phyloP scores from a whole-genome alignment of 2,329 filamentous ascomycete species.

The Acrocalymma vagum region DNA sequence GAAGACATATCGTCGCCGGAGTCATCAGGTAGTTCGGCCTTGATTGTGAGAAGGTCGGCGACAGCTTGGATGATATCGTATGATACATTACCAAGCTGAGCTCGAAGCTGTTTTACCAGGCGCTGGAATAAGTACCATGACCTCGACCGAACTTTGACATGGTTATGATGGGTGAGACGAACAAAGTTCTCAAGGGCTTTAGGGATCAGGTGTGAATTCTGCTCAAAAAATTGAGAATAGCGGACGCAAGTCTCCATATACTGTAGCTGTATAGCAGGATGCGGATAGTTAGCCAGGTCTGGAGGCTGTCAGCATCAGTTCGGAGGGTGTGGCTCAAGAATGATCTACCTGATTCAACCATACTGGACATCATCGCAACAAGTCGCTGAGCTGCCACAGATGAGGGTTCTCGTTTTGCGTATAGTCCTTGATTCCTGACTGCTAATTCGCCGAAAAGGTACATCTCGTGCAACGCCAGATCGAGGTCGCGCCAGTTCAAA shows the following conservation, averaged over 20 bases:
- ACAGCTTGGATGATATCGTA: constrained; percentile 92
- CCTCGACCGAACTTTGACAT: constrained; percentile 85
- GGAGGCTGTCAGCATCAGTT: constrained; percentile 19
- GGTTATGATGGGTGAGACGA: constrained; percentile 84
- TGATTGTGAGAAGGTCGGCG: constrained; percentile 86
- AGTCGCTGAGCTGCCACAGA: constrained; percentile 81
- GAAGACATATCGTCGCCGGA: constrained; percentile 91
- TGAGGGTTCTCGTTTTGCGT: constrained; percentile 83
- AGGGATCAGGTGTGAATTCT: constrained; percentile 80
- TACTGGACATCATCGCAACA: constrained; percentile 91
- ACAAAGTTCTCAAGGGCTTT: constrained; percentile 92
- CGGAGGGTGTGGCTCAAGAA: neutral
- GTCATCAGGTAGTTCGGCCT: constrained; percentile 83
- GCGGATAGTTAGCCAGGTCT: constrained; percentile 86
- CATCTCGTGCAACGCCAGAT: constrained; percentile 94
- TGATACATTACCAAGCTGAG: constrained; percentile 86
- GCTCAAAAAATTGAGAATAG: constrained; percentile 92
- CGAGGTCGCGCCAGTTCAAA: constrained; percentile 94
- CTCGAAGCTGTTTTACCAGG: constrained; percentile 85
- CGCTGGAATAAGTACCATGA: constrained; percentile 98
- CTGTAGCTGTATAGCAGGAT: constrained; percentile 91
- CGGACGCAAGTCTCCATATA: constrained; percentile 99
- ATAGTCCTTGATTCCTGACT: constrained; percentile 86
- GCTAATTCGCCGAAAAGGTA: constrained; percentile 94
- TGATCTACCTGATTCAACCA: constrained; percentile 85